Evolutionary conservation across 2,329 filamentous ascomycete genomes (phyloP), one percentile per base, ranked within the genome.

Genomic region (Calonectria naviculata): DNA sequence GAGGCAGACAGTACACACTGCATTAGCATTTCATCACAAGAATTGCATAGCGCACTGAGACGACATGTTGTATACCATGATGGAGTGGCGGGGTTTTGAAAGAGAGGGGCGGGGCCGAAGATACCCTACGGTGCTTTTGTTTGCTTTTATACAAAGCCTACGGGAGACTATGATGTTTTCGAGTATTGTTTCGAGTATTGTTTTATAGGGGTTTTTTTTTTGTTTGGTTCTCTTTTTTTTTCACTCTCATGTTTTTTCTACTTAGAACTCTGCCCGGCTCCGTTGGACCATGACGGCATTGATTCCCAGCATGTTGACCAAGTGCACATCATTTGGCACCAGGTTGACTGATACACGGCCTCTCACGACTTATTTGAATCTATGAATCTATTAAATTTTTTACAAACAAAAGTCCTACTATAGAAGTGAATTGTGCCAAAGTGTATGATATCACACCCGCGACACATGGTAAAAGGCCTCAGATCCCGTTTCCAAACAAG

Each of bases 111-210:
- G 67, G 70, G 61, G 75, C 67, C 65, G 69, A 70, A 73, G 66
- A 77, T 78, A 77, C 71, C 75, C 75, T 65, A 60, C 58, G 47
- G 52, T 67, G 29, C 36, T 28, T 26, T 70, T 36, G 24, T 46
- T 31, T 36, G 36, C 44, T 42, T 54, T 66, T 56, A 26, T 44
- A 47, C 38, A 65, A 44, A 46, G 26, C 36, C 24, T 54, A 26
- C 17, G 19, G n/a, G 24, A 41, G 52, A 15, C 41, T n/a, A 15
- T 34, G 12, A n/a, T 47, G 34, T 24, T 34, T 38, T 47, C 34
- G 29, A 58, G 4, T 46, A 63, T 36, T 63, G 41, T 31, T 63
- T 46, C 41, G 4, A 63, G 28, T 36, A 64, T 38, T 41, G 26
- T 34, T 58, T 61, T 29, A 21, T 61, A 21, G 26, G 56, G 38